Base-by-base conservation (phyloP, 2,329 filamentous ascomycete species). In the Trichoderma atrobrunneum region DNA sequence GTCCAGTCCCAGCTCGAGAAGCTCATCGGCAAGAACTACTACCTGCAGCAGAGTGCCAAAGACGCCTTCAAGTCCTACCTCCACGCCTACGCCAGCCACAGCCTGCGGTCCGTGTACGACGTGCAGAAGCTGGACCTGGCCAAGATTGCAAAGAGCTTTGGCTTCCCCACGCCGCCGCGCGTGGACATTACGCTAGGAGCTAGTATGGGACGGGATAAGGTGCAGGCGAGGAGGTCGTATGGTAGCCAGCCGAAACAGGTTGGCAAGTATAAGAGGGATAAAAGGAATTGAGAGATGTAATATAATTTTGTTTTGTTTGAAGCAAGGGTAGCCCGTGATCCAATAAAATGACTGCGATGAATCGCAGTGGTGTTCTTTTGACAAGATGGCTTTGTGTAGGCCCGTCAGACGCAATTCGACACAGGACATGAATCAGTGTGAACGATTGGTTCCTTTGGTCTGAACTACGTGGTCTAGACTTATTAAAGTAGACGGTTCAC, bases 11-110 rank as follows among this genome's bases (percentile, higher is more conserved):
- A 98, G 82, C 89, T 98, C 11, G 95, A 98, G 87, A 96, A 95
- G 84, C 88, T 98, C 76, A 97, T 99, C 78, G 90, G 89, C 34
- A 93, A 96, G 81, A 98, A 99, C 83, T 98, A 98, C 85, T 98
- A 98, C 82, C 88, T 99, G 72, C 96, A 98, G 85, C 96, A 97
- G 88, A 89, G 86, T 77, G 90, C 90, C 74, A 92, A 91, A 83
- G 90, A 91, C 74, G 90, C 93, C 5, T 97, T 96, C 85, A 89
- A 93, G 73, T 93, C 93, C 24, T 99, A 99, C 81, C 88, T 99
- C 28, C 94, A 98, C 81, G 95, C 96, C 0, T 99, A 99, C 80
- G 94, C 95, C 26, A 94, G 91, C 72, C 96, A 85, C 79, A 85
- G 84, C 72, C 80, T 86, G 74, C 83, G 84, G 70, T 84, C 84